Evolutionary conservation across 768 basidiomycete genomes (phyloP).

Genomic region (Leccinum boreale): DNA sequence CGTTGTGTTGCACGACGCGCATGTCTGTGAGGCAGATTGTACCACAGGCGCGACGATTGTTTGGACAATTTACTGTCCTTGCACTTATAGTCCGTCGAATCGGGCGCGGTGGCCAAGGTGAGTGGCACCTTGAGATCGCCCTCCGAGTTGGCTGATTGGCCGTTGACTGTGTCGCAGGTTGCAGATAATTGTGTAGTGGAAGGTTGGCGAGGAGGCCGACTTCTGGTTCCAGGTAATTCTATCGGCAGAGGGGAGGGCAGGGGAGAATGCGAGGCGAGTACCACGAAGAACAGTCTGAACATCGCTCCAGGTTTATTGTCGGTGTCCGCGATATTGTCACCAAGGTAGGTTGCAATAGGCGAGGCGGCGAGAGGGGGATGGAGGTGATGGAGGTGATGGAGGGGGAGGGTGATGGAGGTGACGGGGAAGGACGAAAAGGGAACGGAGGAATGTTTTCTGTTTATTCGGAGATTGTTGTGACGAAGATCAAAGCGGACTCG

Average conservation of each 20-base stretch:
- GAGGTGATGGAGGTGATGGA: neutral
- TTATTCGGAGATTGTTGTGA: conserved; percentile 8
- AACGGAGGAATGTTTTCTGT: conserved; percentile 1
- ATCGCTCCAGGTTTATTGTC: neutral
- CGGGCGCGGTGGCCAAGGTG: neutral
- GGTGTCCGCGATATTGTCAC: neutral
- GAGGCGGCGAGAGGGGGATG: neutral
- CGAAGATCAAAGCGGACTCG: conserved; percentile 12
- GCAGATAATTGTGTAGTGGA: neutral
- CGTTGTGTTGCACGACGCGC: neutral
- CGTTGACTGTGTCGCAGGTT: neutral
- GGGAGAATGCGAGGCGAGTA: conserved; percentile 6
- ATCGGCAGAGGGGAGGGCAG: neutral
- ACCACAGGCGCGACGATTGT: no score
- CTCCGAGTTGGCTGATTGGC: neutral
- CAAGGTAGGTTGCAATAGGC: neutral
- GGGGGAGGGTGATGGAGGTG: neutral
- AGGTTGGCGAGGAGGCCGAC: neutral
- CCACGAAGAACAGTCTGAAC: neutral
- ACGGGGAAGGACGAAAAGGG: neutral
- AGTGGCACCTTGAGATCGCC: neutral
- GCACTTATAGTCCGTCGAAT: neutral
- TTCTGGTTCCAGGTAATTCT: neutral
- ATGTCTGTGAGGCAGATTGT: neutral
- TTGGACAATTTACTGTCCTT: neutral